These are phyloP conservation scores for Dendrocalamus sinicus DNA, from an alignment of 176 grass and related monocot species.

Conservation along the genomic window DNA sequence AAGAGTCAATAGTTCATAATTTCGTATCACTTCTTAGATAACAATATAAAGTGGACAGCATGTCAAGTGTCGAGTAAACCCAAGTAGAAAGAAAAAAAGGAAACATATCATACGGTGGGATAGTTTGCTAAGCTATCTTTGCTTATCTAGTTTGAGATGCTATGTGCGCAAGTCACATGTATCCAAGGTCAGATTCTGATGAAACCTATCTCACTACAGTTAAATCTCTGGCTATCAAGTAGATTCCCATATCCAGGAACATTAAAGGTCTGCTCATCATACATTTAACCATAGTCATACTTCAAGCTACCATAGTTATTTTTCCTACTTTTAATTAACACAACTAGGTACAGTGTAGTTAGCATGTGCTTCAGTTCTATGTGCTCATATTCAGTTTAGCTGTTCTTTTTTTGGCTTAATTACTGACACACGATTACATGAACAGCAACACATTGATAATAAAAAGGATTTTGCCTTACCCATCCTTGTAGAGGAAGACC, in stretches of 20 bases:
- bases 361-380: neutral
- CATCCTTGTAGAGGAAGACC: conserved; percentile 96
- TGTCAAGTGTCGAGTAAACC: neutral
- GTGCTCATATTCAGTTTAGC: neutral
- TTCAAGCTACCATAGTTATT: neutral
- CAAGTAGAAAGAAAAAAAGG: neutral
- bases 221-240: neutral
- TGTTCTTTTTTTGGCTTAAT: neutral
- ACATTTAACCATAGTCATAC: conserved; percentile 4
- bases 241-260: neutral
- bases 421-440: too few species aligned
- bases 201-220: neutral
- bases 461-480: conserved; percentile 40
- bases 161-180: neutral
- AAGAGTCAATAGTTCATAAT: neutral
- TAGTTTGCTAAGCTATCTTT: neutral
- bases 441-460: neutral
- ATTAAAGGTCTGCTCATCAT: neutral
- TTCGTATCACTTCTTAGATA: conserved; percentile 14
- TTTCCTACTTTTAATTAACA: neutral
- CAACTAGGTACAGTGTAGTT: neutral
- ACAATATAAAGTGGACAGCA: neutral
- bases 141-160: neutral
- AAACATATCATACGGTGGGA: neutral
- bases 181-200: neutral